These are phyloP conservation scores for Amanita muscaria DNA, from an alignment of 768 basidiomycete species.

Conservation along the genomic window DNA sequence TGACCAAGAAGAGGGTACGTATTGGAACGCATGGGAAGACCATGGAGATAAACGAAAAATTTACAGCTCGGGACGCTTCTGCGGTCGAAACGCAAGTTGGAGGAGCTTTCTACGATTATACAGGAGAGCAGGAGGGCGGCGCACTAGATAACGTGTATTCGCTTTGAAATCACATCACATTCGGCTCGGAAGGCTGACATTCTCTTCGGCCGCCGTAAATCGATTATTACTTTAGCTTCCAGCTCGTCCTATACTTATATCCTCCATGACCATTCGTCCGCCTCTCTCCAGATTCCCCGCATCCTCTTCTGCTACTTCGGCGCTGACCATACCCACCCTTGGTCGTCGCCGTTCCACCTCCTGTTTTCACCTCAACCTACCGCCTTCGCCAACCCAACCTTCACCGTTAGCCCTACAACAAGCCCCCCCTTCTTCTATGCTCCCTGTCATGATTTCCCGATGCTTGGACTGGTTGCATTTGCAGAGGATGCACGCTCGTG, in stretches of 20 bases:
- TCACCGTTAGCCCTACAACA: conserved; percentile 11
- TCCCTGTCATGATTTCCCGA: conserved; percentile 40
- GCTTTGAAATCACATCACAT: too few species aligned
- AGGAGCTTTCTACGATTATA: conserved; percentile 89
- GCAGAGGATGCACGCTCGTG: conserved; percentile 29
- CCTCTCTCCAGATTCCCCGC: conserved; percentile 43
- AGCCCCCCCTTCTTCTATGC: conserved; percentile 33
- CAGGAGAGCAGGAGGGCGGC: conserved; percentile 87
- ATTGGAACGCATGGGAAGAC: not conserved
- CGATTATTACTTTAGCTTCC: too few species aligned
- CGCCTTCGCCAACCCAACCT: conserved; percentile 12
- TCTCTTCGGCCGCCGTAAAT: too few species aligned
- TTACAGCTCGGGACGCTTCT: conserved; percentile 89
- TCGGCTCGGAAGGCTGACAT: conserved; percentile 8
- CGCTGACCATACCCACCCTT: conserved; percentile 39
- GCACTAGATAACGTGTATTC: conserved; percentile 29
- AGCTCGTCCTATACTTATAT: too few species aligned
- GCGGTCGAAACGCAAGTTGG: conserved; percentile 97
- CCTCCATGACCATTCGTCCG: conserved; percentile 7
- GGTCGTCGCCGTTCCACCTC: conserved; percentile 48
- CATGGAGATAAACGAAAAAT: conserved; percentile 5
- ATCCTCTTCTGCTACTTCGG: conserved; percentile 48
- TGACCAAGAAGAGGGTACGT: conserved; percentile 98
- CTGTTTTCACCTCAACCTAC: conserved; percentile 26
- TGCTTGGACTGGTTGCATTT: conserved; percentile 46